Evolutionary conservation across 2,329 filamentous ascomycete species (phyloP), one percentile per base, ranked within the genome.

Genomic region (Lasiodiplodia theobromae): DNA sequence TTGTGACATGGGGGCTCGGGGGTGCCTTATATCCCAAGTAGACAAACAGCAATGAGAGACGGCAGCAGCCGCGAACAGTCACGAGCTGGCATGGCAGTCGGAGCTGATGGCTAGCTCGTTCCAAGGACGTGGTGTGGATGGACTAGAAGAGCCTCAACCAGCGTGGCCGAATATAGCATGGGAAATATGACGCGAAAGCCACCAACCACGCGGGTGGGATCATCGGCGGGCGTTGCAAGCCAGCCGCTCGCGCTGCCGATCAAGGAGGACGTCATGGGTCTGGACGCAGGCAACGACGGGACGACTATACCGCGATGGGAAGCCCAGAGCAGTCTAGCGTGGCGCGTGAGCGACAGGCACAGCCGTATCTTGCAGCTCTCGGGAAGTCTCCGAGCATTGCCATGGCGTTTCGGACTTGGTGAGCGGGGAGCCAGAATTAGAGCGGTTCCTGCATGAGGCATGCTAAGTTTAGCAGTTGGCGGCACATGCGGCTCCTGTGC

Each of bases 401-500:
- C n/a, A 37, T 28, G 21, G 47, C 40, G 57, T 6, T 49, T 66
- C 70, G 70, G 70, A 68, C 57, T 67, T 68, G 31, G 21, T 54
- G 52, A 60, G 69, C 69, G 69, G 70, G 70, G 70, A 71, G 70
- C 70, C 70, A 71, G 67, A 47, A 21, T n/a, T n/a, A n/a, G 25
- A 37, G 66, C 37, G 28, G 69, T 63, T 56, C 67, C 53, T 85
- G 83, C 69, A 85, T 86, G 83, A 8, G 80, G 80, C 12, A 75
- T 51, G 44, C 58, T 63, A 49, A 49, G 25, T 49, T 63, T 63
- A 51, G 58, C 40, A 60, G 57, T 38, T 21, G n/a, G 37, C 14
- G 21, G 10, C 31, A 21, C 31, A 38, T 60, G 56, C 56, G 37
- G 57, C 57, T 47, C 38, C 11, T 28, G 3, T 38, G 31, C 31